Conservation (phyloP, 2,329 filamentous ascomycete genomes). For the Graphilbum ipis-grandicollis region DNA sequence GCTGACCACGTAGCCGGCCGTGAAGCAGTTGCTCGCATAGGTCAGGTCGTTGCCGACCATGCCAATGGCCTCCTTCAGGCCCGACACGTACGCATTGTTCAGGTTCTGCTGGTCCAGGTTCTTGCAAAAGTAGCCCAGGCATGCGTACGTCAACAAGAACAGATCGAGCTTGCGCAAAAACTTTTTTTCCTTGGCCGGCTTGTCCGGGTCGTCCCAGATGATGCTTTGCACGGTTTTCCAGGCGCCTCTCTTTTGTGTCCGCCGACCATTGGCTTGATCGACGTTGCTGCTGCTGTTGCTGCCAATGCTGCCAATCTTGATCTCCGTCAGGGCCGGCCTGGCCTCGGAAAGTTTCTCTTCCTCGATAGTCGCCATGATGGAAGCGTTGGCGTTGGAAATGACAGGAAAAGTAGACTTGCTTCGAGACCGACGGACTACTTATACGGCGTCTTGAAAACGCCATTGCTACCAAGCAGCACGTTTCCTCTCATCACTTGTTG, state of each 20-base stretch:
- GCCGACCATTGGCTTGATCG: background rate
- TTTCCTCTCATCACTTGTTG: no score
- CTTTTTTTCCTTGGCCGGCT: slow-evolving; percentile 8
- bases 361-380: no score
- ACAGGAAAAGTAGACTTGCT: no score
- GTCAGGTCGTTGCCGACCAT: slow-evolving; percentile 21
- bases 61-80: slow-evolving; percentile 26
- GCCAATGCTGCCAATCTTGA: no score
- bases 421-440: no score
- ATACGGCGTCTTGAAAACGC: no score
- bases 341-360: no score
- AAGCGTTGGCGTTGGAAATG: no score
- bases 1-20: slow-evolving; percentile 21
- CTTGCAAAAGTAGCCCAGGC: slow-evolving; percentile 29
- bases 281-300: no score
- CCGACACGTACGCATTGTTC: slow-evolving; percentile 26
- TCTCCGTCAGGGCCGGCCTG: no score
- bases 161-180: slow-evolving; percentile 24
- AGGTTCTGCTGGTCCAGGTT: slow-evolving; percentile 26
- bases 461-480: no score
- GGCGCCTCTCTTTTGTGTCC: background rate
- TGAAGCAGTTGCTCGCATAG: slow-evolving; percentile 18
- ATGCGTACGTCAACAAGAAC: slow-evolving; percentile 22
- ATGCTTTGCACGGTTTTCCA: background rate
- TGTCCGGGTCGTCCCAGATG: slow-evolving; percentile 5